phyloP scores from a whole-genome alignment of 108 stramenopile species.

The Asterionellopsis glacialis region DNA sequence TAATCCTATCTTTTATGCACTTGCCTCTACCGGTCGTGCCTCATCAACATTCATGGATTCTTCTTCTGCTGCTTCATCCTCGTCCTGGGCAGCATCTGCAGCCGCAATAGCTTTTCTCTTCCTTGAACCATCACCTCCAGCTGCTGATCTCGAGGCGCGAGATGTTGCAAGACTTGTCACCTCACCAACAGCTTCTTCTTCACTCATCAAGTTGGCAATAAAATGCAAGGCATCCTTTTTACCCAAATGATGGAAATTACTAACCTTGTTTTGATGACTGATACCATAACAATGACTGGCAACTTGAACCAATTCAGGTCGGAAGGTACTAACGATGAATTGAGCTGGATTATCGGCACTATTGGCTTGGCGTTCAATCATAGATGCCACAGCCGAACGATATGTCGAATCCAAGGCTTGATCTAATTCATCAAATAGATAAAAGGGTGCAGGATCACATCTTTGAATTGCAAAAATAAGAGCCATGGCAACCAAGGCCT shows the following conservation, averaged over 20 bases:
- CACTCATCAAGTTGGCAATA: conserved; percentile 87
- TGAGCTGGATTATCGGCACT: conserved; percentile 90
- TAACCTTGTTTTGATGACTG: conserved; percentile 86
- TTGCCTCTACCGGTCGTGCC: no score
- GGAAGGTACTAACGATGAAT: conserved; percentile 99
- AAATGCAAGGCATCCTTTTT: conserved; percentile 86
- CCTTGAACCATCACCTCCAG: conserved; percentile 12
- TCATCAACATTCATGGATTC: no score
- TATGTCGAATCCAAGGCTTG: conserved; percentile 96
- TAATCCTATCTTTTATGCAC: no score
- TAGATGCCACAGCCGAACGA: conserved; percentile 91
- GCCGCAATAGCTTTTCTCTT: conserved; percentile 26
- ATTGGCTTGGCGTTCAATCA: conserved; percentile 92
- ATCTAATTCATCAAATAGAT: conserved; percentile 98
- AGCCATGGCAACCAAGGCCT: conserved; percentile 97
- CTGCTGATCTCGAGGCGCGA: conserved; percentile 20
- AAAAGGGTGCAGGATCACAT: conserved; percentile 99
- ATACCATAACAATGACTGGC: conserved; percentile 87
- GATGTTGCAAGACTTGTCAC: conserved; percentile 55
- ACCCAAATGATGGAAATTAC: conserved; percentile 66
- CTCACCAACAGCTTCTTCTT: conserved; percentile 70
- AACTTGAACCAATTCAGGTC: conserved; percentile 93
- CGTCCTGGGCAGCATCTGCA: conserved; percentile 13
- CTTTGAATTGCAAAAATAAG: conserved; percentile 98
- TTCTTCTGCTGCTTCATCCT: background rate